Evolutionary conservation across 2,329 filamentous ascomycete genomes (phyloP), one percentile per base, ranked within the genome.

Genomic region (Colletotrichum incanum): DNA sequence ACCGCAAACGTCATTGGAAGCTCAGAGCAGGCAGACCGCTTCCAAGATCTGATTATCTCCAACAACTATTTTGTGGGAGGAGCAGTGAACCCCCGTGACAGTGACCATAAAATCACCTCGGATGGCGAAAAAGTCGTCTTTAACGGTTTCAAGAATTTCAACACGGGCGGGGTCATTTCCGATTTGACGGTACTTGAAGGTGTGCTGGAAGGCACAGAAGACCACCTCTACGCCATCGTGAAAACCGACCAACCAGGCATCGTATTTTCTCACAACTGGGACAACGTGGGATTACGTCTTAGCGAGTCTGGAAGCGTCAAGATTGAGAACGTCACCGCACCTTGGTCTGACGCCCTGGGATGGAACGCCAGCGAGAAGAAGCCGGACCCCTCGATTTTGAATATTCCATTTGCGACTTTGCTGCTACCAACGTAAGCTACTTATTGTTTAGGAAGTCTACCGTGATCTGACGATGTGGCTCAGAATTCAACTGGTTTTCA

Each of bases 41-140:
- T 85, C 1, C 86, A 91, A 69, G 83, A 90, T 73, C 80, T 87
- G 62, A 90, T 93, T 76, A 86, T 91, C 71, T 79, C 83, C 23
- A 91, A 92, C 80, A 92, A 93, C 78, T 91, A 89, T 79, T 92
- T 92, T 73, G 85, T 93, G 18, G 90, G 91, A 9, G 91, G 88
- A 31, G 88, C 91, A 0, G 91, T 93, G 26, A 93, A 93, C 74
- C 90, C 90, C 0, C 86, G 91, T 4, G 90, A 93, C 76, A 89
- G 82, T 49, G 90, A 92, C 75, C 79, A 92, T 11, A 87, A 84
- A 39, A 90, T 91, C 72, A 88, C 83, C 0, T 79, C 83, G 1
- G 84, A 89, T 1, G 89, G 87, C 1, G 86, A 90, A 5, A 80
- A 86, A 2, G 78, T 92, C 18, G 78, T 90, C 2, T 92, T 91